Evolutionary conservation across 306 rosid species (phyloP), one percentile per base, ranked within the genome.

Genomic region (Lathyrus sativus): DNA sequence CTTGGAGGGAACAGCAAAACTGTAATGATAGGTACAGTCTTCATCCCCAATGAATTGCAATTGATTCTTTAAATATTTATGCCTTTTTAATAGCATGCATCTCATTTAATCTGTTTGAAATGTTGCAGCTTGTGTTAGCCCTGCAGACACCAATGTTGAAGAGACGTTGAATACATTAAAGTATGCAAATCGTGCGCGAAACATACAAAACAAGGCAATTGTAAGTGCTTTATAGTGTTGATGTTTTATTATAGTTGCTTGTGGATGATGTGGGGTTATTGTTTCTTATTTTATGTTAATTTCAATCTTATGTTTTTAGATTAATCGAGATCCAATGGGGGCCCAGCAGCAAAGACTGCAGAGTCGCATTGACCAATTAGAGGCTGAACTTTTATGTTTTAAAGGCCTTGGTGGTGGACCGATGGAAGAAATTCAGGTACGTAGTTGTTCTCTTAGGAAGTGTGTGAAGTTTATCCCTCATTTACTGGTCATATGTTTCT

Each of bases 1-100:
- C 89, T 95, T 26, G 97, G 97, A 59, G 99, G 99, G 76, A 95
- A 95, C 82, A 95, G 97, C 84, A 95, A 91, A 82, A 95, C 99
- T 0, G 92, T 95, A 64, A 95, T 95, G 99, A 95, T 95, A 79
- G 97, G 99, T 95, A 88, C 33, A 6, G 6, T 70, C 2, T 60
- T 15, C 57, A 74, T 56, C 50, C 65, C 49, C 33, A 33, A 24
- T 69, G 13, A 48, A 22, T 57, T 45, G 2, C 51, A 11, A 29
- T 38, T 18, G 57, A 14, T 14, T 33, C 70, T 62, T 7, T 22
- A 68, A 78, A 9, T 22, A 55, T 68, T 28, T 24, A 13, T 38
- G 7, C 53, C 41, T 68, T 14, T 9, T 7, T 12, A 31, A 33
- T 6, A 10, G 58, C 11, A 17, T 0, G 17, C 56, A 41, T 65